Percentiles rank a stretch among this genome's conserved stretches.
phyloP scores from a whole-genome alignment of 2,329 filamentous ascomycete species.

The Fusarium siculi region DNA sequence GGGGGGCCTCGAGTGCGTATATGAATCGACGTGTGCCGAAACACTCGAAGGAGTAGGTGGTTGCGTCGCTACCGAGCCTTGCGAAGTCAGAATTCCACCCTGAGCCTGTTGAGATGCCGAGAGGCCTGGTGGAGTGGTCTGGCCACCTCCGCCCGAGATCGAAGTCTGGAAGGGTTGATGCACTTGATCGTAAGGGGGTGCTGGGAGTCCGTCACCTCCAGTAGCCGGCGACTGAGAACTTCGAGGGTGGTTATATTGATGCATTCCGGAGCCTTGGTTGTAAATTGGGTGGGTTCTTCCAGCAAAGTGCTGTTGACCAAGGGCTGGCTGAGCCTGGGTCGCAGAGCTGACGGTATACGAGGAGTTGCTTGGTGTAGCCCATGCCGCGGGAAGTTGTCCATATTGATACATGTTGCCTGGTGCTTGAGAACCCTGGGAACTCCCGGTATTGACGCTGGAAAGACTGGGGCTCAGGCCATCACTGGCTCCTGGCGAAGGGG shows the following conservation, averaged over 20 bases:
- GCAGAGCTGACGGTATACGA: slow-evolving; percentile 65
- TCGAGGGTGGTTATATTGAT: slow-evolving; percentile 47
- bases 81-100: slow-evolving; percentile 43
- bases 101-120: slow-evolving; percentile 46
- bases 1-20: slow-evolving; percentile 60
- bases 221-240: slow-evolving; percentile 61
- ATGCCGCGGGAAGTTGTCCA: slow-evolving; percentile 64
- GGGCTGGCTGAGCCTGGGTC: slow-evolving; percentile 44
- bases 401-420: slow-evolving; percentile 63
- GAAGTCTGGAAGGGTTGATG: slow-evolving; percentile 72
- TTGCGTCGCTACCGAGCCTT: slow-evolving; percentile 51
- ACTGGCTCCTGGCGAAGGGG: slow-evolving; percentile 59
- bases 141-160: slow-evolving; percentile 59
- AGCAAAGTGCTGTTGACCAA: slow-evolving; percentile 45
- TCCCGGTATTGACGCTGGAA: slow-evolving; percentile 69
- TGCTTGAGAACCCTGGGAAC: slow-evolving; percentile 67
- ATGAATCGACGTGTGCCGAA: slow-evolving; percentile 69
- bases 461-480: slow-evolving; percentile 72
- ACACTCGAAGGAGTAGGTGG: slow-evolving; percentile 61
- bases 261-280: slow-evolving; percentile 61
- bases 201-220: slow-evolving; percentile 69
- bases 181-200: slow-evolving; percentile 74
- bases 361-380: slow-evolving; percentile 63
- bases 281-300: slow-evolving; percentile 54
- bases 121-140: slow-evolving; percentile 46